Evolutionary conservation across 306 rosid genomes (phyloP), one percentile per base, ranked within the genome.

Genomic region (Begonia peltatifolia): DNA sequence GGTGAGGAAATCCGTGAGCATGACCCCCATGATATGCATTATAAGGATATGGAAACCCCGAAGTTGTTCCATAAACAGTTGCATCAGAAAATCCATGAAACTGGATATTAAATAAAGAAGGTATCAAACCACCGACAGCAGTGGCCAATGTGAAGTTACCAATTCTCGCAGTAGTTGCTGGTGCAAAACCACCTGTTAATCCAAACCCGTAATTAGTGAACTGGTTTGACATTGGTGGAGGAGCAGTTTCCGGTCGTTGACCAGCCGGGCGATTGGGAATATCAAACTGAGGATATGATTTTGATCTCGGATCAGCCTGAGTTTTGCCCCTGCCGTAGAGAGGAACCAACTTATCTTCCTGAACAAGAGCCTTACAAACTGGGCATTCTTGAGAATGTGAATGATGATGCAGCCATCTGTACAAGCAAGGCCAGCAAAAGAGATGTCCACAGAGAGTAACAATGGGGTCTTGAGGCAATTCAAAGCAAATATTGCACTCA

Each of bases 401-500:
- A 69, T 90, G 97, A 66, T 83, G 83, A 20, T 80, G 95, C 18
- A 90, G 84, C 97, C 97, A 86, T 57, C 74, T 66, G 60, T 86
- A 86, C 9, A 90, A 72, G 57, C 99, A 90, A 3, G 99, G 95
- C 99, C 95, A 90, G 67, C 95, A 90, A 61, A 68, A 90, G 35
- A 90, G 73, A 50, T 90, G 99, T 18, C 99, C 97, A 14, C 97
- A 90, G 3, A 83, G 82, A 12, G 97, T 85, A 41, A 90, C 78
- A 50, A 86, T 83, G 0, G 99, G 95, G 9, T 90, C 95, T 49
- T 85, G 94, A 3, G 95, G 95, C 64, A 90, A 63, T 44, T 90
- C 99, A 7, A 90, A 81, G 75, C 99, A 90, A 30, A 90, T 86
- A 68, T 90, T 90, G 80, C 99, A 90, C 61, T 90, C 95, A 9